Evolutionary conservation across 345 rosid species (phyloP), one percentile per base, ranked within the genome.

Genomic region (Rhodomyrtus tomentosa): DNA sequence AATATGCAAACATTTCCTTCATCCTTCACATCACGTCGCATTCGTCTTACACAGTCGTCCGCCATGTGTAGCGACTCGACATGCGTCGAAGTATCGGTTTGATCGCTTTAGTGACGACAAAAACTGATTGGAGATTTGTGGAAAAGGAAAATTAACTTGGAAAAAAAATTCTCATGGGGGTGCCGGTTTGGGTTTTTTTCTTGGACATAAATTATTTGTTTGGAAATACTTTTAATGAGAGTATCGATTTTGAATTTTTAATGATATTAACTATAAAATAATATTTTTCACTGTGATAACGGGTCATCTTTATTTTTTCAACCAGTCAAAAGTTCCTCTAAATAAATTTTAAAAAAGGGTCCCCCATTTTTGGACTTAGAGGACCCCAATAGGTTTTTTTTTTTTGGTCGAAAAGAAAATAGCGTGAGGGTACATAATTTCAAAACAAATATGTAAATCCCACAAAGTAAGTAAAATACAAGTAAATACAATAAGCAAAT

Each of bases 91-190:
- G 20, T 13, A 5, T 3, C 0, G 1, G 3, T 59, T 6, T 27
- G 0, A 0, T 2, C 0, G 0, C 29, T 59, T 27, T 59, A 27
- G 10, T 3, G 10, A 29, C 5, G 7, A 15, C 9, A 9, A 59
- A 59, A 59, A 29, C 3, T 0, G 1, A 0, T 59, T 15, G 10
- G 21, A 29, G 40, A 59, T 59, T 59, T 59, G 40, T 29, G 9
- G 3, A 40, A 29, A 0, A 59, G 29, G 11, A 29, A 62, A 62
- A 62, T 62, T 29, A 15, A 40, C 18, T 15, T 29, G 11, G 36
- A 18, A 7, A 62, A 62, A 29, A 29, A 1, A n/a, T n/a, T 62
- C 0, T 29, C 0, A 29, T 7, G 11, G 2, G 29, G 1, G 7
- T 27, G 7, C 1, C 4, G 27, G 27, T 7, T 7, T 29, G 22